Conservation (phyloP, 2,329 filamentous ascomycete species). For the Byssochlamys sp. region DNA sequence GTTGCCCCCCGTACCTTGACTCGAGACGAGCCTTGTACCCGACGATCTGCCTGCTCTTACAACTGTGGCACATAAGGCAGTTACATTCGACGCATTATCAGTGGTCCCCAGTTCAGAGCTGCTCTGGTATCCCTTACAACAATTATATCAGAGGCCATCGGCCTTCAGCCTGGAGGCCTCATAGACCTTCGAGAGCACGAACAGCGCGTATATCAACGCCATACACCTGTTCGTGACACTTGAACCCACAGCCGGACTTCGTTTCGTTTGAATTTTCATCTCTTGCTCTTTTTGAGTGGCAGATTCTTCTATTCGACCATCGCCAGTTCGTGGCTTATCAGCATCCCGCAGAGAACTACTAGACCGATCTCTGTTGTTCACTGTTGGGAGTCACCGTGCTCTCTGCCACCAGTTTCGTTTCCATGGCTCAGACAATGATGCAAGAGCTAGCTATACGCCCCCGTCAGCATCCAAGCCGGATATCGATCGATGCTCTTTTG, state of each 20-base stretch:
- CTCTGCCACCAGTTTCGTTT: neutral
- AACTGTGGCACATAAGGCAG: neutral
- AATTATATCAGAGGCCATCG: neutral
- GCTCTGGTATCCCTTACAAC: neutral
- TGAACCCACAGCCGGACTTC: neutral
- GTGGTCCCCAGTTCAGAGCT: neutral
- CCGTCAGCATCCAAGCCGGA: conserved; percentile 2
- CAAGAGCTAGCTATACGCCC: neutral
- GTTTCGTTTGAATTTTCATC: neutral
- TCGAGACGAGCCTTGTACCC: neutral
- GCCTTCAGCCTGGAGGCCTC: neutral
- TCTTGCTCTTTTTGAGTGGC: neutral
- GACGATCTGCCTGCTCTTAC: neutral
- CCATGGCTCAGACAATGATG: neutral
- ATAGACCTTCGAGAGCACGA: neutral
- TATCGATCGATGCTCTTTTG: conserved; percentile 9
- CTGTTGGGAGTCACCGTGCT: neutral
- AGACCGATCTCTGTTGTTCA: neutral
- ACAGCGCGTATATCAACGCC: neutral
- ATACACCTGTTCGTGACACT: neutral
- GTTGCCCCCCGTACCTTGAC: neutral
- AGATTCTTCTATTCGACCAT: neutral
- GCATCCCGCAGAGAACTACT: neutral
- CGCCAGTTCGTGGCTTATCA: neutral
- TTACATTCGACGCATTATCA: neutral